Evolutionary conservation across 2,329 filamentous ascomycete species (phyloP), one percentile per base, ranked within the genome.

Genomic region (Myriosclerotinia curreyana): DNA sequence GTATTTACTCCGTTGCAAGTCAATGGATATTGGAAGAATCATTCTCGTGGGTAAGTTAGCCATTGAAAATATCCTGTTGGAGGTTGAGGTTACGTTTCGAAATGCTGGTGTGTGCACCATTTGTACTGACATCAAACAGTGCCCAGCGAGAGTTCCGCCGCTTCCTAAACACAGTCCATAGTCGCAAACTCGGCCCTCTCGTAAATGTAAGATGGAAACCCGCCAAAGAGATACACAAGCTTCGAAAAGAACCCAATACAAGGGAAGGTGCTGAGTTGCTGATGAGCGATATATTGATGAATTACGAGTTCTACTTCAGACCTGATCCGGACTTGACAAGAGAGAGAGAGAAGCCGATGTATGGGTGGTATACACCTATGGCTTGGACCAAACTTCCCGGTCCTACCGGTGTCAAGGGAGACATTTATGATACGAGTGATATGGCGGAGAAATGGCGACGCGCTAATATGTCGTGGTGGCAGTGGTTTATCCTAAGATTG

Each of bases 231-330:
- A 25, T n/a, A n/a, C 22, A 15, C 34, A 2, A n/a, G 12, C 2
- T 34, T 6, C 14, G 40, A 9, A 46, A 20, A 44, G 28, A 34
- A 6, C 20, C 25, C 17, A 25, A 46, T 15, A 34, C 14, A 5
- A 36, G 8, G 31, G 12, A n/a, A 58, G 14, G 38, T 44, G 22
- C 17, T 6, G 54, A 58, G 20, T 22, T 58, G 40, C 40, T 28
- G 6, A 46, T 58, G 54, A 58, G 54, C 34, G 40, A 58, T 7
- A 46, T 58, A 46, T 46, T 44, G n/a, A 34, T 44, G 54, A 46
- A 58, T 22, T 58, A 58, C 34, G 28, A 22, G 8, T 9, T 46
- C 17, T 46, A 46, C 54, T 58, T 17, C 7, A 20, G 40, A 15
- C 40, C 6, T 44, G 40, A 22, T 6, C 28, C 40, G 20, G 40